These are phyloP conservation scores for Tylopilus subfusipes DNA, from an alignment of 768 basidiomycete genomes.

Conservation along the genomic window DNA sequence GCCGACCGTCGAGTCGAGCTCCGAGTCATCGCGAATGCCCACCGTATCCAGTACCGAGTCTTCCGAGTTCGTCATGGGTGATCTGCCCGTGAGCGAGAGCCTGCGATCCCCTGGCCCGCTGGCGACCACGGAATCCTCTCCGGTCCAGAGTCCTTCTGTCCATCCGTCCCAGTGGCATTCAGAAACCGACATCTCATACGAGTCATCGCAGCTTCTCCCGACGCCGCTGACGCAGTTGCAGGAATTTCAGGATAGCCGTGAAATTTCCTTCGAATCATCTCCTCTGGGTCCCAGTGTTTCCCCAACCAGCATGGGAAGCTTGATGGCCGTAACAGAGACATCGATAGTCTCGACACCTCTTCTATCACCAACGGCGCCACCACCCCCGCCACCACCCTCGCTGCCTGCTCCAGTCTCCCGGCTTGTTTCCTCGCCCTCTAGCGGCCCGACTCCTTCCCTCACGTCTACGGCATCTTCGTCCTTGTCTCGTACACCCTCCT, in stretches of 20 bases:
- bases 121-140: conserved; percentile 33
- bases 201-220: conserved; percentile 69
- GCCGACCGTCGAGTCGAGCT: conserved; percentile 32
- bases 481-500: conserved; percentile 38
- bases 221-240: conserved; percentile 59
- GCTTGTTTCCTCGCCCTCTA: conserved; percentile 32
- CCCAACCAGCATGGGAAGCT: conserved; percentile 30
- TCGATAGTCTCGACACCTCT: conserved; percentile 15
- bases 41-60: conserved; percentile 42
- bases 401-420: conserved; percentile 20
- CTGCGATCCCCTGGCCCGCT: conserved; percentile 35
- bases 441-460: conserved; percentile 30
- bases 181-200: conserved; percentile 67
- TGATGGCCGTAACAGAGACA: conserved; percentile 36
- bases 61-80: conserved; percentile 31
- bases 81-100: conserved; percentile 27
- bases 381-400: neutral
- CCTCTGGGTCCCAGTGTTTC: conserved; percentile 60
- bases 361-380: neutral
- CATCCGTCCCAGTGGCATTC: conserved; percentile 52
- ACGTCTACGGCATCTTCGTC: conserved; percentile 31
- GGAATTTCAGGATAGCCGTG: conserved; percentile 54
- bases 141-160: conserved; percentile 34
- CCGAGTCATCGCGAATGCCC: conserved; percentile 33
- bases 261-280: conserved; percentile 72